Base-by-base conservation (phyloP, 805 yeast species). In the Saccharomycopsis malanga region DNA sequence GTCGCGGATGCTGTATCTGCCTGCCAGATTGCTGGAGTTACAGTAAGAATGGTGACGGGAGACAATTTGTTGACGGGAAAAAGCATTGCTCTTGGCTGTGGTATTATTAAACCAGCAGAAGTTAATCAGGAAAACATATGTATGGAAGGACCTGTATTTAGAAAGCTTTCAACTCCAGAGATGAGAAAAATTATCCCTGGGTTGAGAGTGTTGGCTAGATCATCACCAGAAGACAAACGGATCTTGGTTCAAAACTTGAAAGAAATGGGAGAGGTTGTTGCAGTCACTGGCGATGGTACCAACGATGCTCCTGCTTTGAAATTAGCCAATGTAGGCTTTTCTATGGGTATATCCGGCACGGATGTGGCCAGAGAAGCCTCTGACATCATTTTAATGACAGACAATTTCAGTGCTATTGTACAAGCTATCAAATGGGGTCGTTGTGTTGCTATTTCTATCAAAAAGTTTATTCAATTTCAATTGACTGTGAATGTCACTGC, bases 281-380 rank as follows among this genome's bases (percentile, higher is more conserved):
- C 98, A 1, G 98, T 91, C 30, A 93, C 99, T 34, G 99, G 98
- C 61, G 99, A 93, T 64, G 99, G 99, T 66, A 91, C 98, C 6
- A 93, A 93, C 63, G 99, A 93, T 72, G 98, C 98, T 0, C 97
- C 97, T 14, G 98, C 98, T 2, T 74, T 93, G 60, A 87, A 91
- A 60, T 72, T 89, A 50, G 99, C 98, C 0, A 98, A 93, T 67
- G 95, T 93, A 49, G 99, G 99, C 1, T 91, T 93, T 61, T 86
- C 98, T 2, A 93, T 93, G 99, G 99, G 99, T 55, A 87, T 89
- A 52, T 76, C 95, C 6, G 99, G 99, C 55, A 93, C 98, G 2
- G 99, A 93, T 66, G 98, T 93, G 53, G 98, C 99, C 7, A 79
- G 96, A 64, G 99, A 93, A 62, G 98, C 98, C 5, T 86, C 91